Percentiles rank a stretch among this genome's conserved stretches.
Evolutionary conservation across 352 stramenopile genomes (phyloP).

Genomic region (Phytophthora fragariaefolia): DNA sequence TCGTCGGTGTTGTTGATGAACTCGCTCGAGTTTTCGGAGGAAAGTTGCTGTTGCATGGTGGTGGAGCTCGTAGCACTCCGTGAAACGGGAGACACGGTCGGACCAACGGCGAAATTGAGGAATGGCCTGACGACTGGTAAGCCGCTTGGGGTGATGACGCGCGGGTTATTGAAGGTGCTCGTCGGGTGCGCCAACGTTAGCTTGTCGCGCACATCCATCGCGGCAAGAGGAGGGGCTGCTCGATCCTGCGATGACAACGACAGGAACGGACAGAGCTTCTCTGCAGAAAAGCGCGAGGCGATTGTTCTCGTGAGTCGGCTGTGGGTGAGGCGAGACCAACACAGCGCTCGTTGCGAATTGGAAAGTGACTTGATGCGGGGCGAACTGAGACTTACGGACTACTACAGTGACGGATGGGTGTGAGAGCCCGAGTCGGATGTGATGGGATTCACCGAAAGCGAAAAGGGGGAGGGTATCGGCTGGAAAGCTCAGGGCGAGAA

Average conservation of each 20-base stretch:
- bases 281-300: constrained; percentile 26
- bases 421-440: constrained; percentile 21
- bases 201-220: constrained; percentile 41
- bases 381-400: constrained; percentile 20
- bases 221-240: constrained; percentile 32
- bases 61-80: constrained; percentile 2
- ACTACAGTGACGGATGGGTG: constrained; percentile 15
- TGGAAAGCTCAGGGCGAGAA: constrained; percentile 20
- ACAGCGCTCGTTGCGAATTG: constrained; percentile 12
- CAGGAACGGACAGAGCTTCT: constrained; percentile 26
- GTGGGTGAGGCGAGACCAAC: constrained; percentile 4
- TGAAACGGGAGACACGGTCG: constrained; percentile 29
- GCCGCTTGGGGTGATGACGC: constrained; percentile 24
- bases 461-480: constrained; percentile 20
- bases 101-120: constrained; percentile 26
- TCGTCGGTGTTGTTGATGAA: constrained; percentile 13
- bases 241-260: constrained; percentile 33
- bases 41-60: constrained; percentile 28
- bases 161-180: constrained; percentile 22
- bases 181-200: constrained; percentile 32
- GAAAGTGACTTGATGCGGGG: constrained; percentile 12
- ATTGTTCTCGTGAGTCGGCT: constrained; percentile 23
- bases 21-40: constrained; percentile 16
- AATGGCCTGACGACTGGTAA: constrained; percentile 20
- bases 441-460: constrained; percentile 34